phyloP scores from a whole-genome alignment of 2,329 filamentous ascomycete species.

The Lasiodiplodia hormozganensis region DNA sequence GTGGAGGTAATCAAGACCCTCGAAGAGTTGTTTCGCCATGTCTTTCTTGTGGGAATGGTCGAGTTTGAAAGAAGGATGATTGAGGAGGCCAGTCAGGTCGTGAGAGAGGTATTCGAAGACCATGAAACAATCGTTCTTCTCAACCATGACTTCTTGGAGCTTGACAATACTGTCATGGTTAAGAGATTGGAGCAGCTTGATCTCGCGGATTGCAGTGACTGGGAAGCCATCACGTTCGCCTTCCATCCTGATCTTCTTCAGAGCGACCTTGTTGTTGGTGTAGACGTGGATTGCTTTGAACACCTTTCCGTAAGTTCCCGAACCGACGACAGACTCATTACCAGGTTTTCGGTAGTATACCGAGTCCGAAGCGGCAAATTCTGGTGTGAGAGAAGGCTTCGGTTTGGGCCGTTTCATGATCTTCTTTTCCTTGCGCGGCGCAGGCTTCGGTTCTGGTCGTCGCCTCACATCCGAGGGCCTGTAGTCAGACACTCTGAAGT shows the following conservation, averaged over 20 bases:
- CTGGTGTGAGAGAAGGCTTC: conserved; percentile 72
- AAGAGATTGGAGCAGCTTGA: conserved; percentile 88
- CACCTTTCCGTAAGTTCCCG: conserved; percentile 94
- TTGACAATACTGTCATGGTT: conserved; percentile 83
- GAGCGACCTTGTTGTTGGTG: conserved; percentile 79
- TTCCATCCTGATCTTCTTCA: conserved; percentile 94
- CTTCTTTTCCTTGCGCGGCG: conserved; percentile 59
- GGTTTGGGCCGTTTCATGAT: conserved; percentile 74
- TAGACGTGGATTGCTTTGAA: conserved; percentile 96
- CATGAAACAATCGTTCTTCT: conserved; percentile 99
- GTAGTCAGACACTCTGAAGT: conserved; percentile 30
- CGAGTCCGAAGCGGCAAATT: conserved; percentile 80
- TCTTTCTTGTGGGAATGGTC: conserved; percentile 90
- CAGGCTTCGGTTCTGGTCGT: conserved; percentile 40
- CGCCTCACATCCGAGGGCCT: conserved; percentile 36
- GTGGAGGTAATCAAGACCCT: conserved; percentile 92
- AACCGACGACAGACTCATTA: conserved; percentile 96
- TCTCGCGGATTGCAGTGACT: conserved; percentile 88
- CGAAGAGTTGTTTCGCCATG: conserved; percentile 89
- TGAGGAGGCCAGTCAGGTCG: conserved; percentile 91
- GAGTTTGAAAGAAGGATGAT: conserved; percentile 89
- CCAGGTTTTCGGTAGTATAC: conserved; percentile 95
- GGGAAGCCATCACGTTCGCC: conserved; percentile 90
- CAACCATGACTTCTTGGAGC: conserved; percentile 93
- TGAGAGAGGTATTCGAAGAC: conserved; percentile 98